Evolutionary conservation across 345 rosid species (phyloP).

Genomic region (Tarenaya hassleriana): DNA sequence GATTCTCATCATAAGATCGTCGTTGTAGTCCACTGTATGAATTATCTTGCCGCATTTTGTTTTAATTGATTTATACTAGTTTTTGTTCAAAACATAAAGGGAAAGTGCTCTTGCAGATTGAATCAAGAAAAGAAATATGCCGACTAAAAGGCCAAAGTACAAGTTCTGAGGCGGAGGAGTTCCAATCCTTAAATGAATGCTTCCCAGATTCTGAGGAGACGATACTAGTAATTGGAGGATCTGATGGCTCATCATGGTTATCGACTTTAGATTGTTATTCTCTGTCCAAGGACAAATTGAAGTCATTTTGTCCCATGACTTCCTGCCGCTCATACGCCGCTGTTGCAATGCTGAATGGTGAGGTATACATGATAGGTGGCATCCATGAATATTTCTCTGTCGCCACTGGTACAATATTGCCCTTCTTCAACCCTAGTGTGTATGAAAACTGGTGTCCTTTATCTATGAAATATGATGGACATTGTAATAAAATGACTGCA

Average conservation of each 20-base stretch:
- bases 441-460: too few relatives aligned
- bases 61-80: background rate
- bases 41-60: too few relatives aligned
- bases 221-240: slow-evolving; percentile 35
- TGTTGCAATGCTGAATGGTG: slow-evolving; percentile 23
- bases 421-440: too few relatives aligned
- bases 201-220: slow-evolving; percentile 12
- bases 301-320: slow-evolving; percentile 28
- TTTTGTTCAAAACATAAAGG: background rate
- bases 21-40: too few relatives aligned
- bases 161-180: slow-evolving; percentile 16
- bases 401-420: slow-evolving; percentile 30
- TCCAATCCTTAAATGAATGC: background rate
- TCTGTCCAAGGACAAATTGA: slow-evolving; percentile 20
- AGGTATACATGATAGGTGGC: slow-evolving; percentile 37
- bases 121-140: slow-evolving; percentile 37
- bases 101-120: slow-evolving; percentile 31
- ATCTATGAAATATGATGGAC: background rate
- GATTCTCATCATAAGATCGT: too few relatives aligned
- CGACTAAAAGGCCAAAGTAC: slow-evolving; percentile 27
- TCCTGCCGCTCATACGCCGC: slow-evolving; percentile 25
- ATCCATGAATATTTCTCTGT: slow-evolving; percentile 25
- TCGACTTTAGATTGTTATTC: slow-evolving; percentile 30
- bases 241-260: slow-evolving; percentile 31
- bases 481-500: background rate